Evolutionary conservation across 345 rosid genomes (phyloP).

Genomic region (Raphanus raphanistrum): DNA sequence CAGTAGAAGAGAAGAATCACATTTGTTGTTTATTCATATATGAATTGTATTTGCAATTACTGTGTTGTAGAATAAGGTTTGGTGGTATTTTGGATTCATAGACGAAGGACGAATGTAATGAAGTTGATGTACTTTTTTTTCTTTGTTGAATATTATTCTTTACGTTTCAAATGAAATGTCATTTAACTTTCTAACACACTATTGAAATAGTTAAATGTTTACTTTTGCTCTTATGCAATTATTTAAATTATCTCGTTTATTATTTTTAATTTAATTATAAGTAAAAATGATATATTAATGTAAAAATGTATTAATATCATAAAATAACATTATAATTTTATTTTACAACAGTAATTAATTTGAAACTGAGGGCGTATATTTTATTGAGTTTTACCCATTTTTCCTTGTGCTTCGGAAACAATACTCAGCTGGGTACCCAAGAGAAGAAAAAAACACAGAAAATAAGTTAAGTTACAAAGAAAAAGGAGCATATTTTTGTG

Average conservation of each 20-base stretch:
- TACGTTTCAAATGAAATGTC: neutral
- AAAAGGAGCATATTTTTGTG: neutral
- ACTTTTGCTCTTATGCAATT: neutral
- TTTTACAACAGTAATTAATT: too few species aligned
- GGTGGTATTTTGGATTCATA: conserved; percentile 18
- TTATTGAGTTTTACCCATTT: neutral
- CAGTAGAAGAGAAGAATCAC: conserved; percentile 15
- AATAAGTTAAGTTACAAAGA: neutral
- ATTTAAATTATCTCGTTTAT: too few species aligned
- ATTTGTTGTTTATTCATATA: conserved; percentile 27
- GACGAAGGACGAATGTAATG: conserved; percentile 11
- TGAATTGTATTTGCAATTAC: conserved; percentile 10
- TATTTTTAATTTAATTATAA: too few species aligned
- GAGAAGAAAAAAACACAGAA: neutral
- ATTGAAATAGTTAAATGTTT: neutral
- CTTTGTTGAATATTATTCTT: neutral
- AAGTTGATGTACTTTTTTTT: neutral
- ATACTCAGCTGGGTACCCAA: neutral
- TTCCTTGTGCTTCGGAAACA: neutral
- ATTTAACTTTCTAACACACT: neutral
- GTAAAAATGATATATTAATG: neutral
- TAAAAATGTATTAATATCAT: too few species aligned
- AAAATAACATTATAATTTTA: too few species aligned
- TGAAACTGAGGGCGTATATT: neutral
- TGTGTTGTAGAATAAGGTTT: conserved; percentile 11